Evolutionary conservation across 371 early-diverging fungal genomes (phyloP), one percentile per base, ranked within the genome.

Genomic region (Coemansia sp.): DNA sequence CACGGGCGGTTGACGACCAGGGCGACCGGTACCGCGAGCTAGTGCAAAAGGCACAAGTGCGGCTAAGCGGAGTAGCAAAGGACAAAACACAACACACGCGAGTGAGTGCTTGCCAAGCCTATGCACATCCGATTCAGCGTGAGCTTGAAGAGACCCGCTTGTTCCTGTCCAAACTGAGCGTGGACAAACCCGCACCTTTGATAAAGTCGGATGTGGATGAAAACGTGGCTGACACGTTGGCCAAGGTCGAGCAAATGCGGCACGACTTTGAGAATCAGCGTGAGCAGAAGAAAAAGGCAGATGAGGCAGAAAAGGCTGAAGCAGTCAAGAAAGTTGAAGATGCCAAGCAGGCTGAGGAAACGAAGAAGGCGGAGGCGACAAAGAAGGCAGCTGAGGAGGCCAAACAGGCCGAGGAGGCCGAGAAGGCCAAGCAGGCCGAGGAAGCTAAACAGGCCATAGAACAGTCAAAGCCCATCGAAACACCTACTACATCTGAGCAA

Each of bases 1-100:
- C 51, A 0, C 33, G 21, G 52, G 23, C 40, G 9, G 39, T 0
- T 44, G 25, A 63, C 23, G 59, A 50, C 14, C 58, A 39, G 40
- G 71, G 65, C 40, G 72, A 71, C 9, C 65, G 53, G 11, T 67
- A 59, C 47, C 42, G 67, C 12, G 75, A 71, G 64, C 52, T 67
- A 20, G 73, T 50, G 2, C 64, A 67, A 28, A 51, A 59, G 40
- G 73, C 68, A 2, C 37, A 25, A 21, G 16, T 52, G 52, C 63
- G 40, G 30, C 16, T 63, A 26, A 40, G 25, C 52, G 39, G 5
- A 56, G 57, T 1, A 26, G 25, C 4, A 47, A 51, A 9, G 58
- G 47, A 8, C 50, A 54, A 3, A 52, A 42, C 14, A 59, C 39
- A 54, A 1, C 20, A 7, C 2, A 67, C 64, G 2, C 74, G 77